Base-by-base conservation (phyloP, 768 basidiomycete genomes). In the Calocybe cyanea region DNA sequence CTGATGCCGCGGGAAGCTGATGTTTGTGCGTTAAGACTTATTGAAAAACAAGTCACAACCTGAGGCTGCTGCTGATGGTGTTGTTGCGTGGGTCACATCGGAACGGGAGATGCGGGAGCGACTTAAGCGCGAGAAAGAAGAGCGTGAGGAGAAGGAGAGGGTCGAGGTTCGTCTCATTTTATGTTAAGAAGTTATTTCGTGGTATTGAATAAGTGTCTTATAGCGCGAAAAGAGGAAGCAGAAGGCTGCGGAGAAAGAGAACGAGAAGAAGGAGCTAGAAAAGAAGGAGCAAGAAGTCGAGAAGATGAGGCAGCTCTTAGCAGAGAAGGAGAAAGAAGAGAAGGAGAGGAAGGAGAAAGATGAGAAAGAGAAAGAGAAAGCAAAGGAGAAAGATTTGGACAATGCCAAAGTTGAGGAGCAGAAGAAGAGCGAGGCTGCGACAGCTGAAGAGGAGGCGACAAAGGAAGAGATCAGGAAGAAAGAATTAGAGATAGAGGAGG, bases 11-110 rank as follows among this genome's bases (percentile, higher is more conserved):
- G 0, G 74, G n/a, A n/a, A n/a, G n/a, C n/a, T n/a, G n/a, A n/a
- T n/a, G n/a, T n/a, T n/a, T n/a, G 57, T 18, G 43, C 50, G 54
- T 55, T 53, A 41, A 42, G 86, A 89, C 66, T 59, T 94, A 48
- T 71, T 95, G 47, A 84, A 85, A 66, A 84, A 91, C 69, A 93
- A 94, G 68, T 81, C 84, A 17, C 73, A 85, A 43, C 90, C 91
- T 2, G 85, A 90, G 57, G 71, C 73, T 1, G 89, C 90, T 19
- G 84, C 88, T 2, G 67, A 71, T 17, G 81, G 77, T 10, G 83
- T 81, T 17, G 71, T 70, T 1, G 74, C 67, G 31, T 94, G 91
- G 91, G 87, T 92, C 13, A 63, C 76, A 41, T 70, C 73, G 42
- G 89, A 92, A 68, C 76, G 86, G 51, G 79, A 81, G 63, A 80